These are phyloP conservation scores for Alternaria dauci DNA, from an alignment of 2,329 filamentous ascomycete species.

Conservation along the genomic window DNA sequence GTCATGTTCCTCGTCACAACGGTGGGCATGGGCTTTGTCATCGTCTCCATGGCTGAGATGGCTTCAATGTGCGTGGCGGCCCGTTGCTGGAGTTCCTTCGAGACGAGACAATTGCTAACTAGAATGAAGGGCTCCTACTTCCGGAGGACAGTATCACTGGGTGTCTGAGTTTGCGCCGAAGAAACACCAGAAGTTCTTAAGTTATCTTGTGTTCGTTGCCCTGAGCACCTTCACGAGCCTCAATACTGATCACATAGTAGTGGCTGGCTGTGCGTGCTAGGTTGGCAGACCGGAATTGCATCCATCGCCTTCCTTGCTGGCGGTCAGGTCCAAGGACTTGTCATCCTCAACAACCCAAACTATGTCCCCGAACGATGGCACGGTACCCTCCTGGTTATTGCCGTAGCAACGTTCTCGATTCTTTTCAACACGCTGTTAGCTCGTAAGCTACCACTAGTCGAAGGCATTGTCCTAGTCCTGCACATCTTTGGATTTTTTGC, in stretches of 20 bases:
- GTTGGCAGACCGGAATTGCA: constrained; percentile 52
- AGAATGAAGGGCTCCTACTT: constrained; percentile 26
- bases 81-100: too few species aligned
- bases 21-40: constrained; percentile 32
- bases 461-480: constrained; percentile 57
- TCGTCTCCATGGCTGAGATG: constrained; percentile 42
- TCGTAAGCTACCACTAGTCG: constrained; percentile 56
- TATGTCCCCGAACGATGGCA: constrained; percentile 58
- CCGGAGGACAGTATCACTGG: constrained; percentile 43
- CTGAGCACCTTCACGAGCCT: not conserved
- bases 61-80: constrained; percentile 28
- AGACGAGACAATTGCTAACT: too few species aligned
- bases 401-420: constrained; percentile 51
- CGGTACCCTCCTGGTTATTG: constrained; percentile 59
- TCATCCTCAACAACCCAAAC: constrained; percentile 50
- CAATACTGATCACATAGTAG: not conserved
- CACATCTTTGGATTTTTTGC: too few species aligned
- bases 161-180: constrained; percentile 39
- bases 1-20: constrained; percentile 36
- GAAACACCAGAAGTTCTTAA: constrained; percentile 34
- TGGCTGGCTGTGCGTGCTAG: constrained; percentile 55
- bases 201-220: constrained; percentile 19
- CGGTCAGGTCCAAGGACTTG: constrained; percentile 44
- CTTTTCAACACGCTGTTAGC: constrained; percentile 58
- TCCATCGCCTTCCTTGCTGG: constrained; percentile 40